A percentile compares a stretch with the other conserved stretches of the same genome.
Conservation (phyloP, 176 grass and related monocot species). For the Saccharum officinarum region DNA sequence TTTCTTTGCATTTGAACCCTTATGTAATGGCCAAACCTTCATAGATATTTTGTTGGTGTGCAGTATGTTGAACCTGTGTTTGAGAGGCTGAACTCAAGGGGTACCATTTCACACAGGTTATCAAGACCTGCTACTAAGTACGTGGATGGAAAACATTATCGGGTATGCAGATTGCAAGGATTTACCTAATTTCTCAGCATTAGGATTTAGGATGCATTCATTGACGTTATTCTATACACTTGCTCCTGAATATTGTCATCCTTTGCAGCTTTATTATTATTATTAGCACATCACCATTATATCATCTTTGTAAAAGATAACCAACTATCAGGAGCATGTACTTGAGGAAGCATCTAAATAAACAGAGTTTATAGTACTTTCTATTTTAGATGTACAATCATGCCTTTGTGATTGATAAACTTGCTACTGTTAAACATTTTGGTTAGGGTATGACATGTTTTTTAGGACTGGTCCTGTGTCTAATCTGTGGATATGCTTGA, state of each 20-base stretch:
- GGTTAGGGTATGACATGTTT: neutral
- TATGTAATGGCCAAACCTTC: constrained; percentile 28
- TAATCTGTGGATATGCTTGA: neutral
- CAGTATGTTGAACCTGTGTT: constrained; percentile 93
- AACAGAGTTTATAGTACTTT: constrained; percentile 2
- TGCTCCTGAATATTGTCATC: neutral
- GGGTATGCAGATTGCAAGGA: constrained; percentile 50
- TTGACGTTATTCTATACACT: neutral
- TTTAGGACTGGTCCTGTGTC: neutral
- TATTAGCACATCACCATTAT: constrained; percentile 1
- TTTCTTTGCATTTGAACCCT: constrained; percentile 17
- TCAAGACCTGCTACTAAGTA: constrained; percentile 92
- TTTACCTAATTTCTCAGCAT: constrained; percentile 17
- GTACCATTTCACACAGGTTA: constrained; percentile 58
- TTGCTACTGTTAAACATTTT: constrained; percentile 5
- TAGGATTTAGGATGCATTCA: constrained; percentile 24
- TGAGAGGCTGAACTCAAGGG: constrained; percentile 75
- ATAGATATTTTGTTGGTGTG: constrained; percentile 32
- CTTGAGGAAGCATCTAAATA: neutral
- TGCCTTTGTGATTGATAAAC: neutral
- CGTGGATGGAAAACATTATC: constrained; percentile 84
- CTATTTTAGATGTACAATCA: neutral
- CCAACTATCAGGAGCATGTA: constrained; percentile 1
- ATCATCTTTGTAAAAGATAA: constrained; percentile 11
- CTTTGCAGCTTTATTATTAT: constrained; percentile 4